phyloP scores from a whole-genome alignment of 495 filamentous ascomycete species.

The Xylaria castorea region DNA sequence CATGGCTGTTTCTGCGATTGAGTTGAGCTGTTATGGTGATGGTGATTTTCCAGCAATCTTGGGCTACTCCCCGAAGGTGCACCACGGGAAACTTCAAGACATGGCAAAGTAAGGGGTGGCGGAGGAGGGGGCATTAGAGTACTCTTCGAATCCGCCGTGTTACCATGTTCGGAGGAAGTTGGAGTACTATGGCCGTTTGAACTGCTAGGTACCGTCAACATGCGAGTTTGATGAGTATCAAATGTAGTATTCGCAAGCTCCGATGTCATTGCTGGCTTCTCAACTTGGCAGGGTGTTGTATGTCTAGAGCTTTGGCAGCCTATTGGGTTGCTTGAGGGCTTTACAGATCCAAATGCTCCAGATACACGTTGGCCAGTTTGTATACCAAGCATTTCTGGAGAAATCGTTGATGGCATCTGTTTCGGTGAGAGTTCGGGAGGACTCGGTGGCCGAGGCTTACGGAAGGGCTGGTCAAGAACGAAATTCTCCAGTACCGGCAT shows the following conservation, averaged over 20 bases:
- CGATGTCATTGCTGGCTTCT: slow-evolving; percentile 1
- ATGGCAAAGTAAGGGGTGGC: neutral
- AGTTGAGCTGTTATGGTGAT: slow-evolving; percentile 16
- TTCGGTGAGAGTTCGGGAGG: slow-evolving; percentile 43
- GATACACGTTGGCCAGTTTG: neutral
- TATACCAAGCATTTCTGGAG: slow-evolving; percentile 17
- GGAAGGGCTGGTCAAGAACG: slow-evolving; percentile 33
- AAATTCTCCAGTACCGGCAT: slow-evolving; percentile 44
- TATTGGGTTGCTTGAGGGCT: neutral
- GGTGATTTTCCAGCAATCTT: neutral
- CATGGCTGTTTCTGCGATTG: slow-evolving; percentile 36
- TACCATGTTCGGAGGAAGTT: neutral
- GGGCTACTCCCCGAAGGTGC: neutral
- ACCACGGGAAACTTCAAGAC: neutral
- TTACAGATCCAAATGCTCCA: neutral
- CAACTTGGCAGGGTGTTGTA: neutral
- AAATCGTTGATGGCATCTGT: slow-evolving; percentile 36
- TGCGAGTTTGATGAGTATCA: neutral
- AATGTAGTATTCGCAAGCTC: neutral
- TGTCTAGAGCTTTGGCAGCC: slow-evolving; percentile 5
- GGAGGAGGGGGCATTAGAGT: slow-evolving; percentile 34
- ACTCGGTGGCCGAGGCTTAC: slow-evolving; percentile 35
- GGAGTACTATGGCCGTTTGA: neutral
- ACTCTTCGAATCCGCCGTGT: slow-evolving; percentile 11
- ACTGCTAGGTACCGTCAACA: neutral